Evolutionary conservation across 2,329 filamentous ascomycete genomes (phyloP).

Genomic region (Fusarium kyushuense): DNA sequence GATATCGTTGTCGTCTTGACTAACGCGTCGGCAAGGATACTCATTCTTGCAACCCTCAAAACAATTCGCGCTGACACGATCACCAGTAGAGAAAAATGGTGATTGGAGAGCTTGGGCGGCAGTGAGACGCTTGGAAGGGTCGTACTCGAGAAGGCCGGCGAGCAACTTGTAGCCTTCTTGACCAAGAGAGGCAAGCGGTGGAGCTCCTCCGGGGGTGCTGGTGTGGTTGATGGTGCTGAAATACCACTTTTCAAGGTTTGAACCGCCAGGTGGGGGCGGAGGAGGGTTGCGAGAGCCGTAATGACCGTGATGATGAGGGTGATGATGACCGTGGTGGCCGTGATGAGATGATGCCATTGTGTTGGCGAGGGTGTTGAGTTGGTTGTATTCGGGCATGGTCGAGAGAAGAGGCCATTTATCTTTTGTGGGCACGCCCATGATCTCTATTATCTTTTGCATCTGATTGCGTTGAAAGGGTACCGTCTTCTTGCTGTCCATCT

Average conservation of each 20-base stretch:
- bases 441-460: conserved; percentile 99
- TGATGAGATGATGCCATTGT: conserved; percentile 60
- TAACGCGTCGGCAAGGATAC: conserved; percentile 91
- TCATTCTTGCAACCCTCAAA: conserved; percentile 91
- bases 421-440: conserved; percentile 90
- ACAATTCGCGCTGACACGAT: conserved; percentile 82
- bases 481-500: conserved; percentile 98
- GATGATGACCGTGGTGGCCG: conserved; percentile 55
- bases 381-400: conserved; percentile 87
- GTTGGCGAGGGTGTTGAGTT: conserved; percentile 70
- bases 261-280: conserved; percentile 48
- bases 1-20: conserved; percentile 95
- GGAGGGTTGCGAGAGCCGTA: conserved; percentile 56
- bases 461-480: conserved; percentile 98
- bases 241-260: conserved; percentile 83
- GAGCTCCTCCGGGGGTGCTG: conserved; percentile 51
- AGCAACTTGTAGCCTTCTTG: conserved; percentile 85
- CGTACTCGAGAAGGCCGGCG: conserved; percentile 87
- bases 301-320: conserved; percentile 60
- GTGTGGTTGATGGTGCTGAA: conserved; percentile 74
- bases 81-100: conserved; percentile 84
- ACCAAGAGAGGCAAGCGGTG: conserved; percentile 71
- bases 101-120: conserved; percentile 91
- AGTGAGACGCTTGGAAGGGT: conserved; percentile 88
- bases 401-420: conserved; percentile 88